A percentile compares a stretch with the other conserved stretches of the same genome.
phyloP scores from a whole-genome alignment of 139 green algal genomes.

The Ostreobium quekettii region DNA sequence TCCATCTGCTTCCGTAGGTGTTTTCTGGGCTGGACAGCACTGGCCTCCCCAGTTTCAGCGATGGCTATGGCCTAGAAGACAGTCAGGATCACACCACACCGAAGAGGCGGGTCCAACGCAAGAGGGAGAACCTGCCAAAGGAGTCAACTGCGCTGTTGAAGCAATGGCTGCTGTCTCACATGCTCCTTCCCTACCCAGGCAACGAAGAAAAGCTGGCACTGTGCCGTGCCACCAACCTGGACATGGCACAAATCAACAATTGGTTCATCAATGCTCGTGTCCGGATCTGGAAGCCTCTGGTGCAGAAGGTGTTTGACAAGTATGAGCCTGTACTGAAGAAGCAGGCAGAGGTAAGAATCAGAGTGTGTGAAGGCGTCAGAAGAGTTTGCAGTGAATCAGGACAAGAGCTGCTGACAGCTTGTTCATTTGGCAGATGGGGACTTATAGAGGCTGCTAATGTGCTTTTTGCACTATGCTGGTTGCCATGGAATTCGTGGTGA shows the following conservation, averaged over 20 bases:
- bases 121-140: constrained; percentile 11
- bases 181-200: constrained; percentile 35
- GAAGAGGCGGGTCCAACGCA: neutral
- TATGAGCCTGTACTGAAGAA: constrained; percentile 20
- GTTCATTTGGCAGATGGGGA: too few species aligned
- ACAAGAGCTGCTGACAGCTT: too few species aligned
- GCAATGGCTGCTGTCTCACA: constrained; percentile 39
- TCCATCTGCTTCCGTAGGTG: too few species aligned
- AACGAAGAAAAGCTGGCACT: constrained; percentile 38
- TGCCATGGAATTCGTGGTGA: too few species aligned
- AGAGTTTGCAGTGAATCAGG: too few species aligned
- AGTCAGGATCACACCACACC: too few species aligned
- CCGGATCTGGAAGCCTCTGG: constrained; percentile 40
- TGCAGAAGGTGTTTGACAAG: constrained; percentile 26
- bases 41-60: too few species aligned
- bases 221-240: constrained; percentile 25
- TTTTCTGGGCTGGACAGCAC: too few species aligned
- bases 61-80: too few species aligned
- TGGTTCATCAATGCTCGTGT: constrained; percentile 52
- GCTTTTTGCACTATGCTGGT: too few species aligned
- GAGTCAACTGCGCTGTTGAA: constrained; percentile 23
- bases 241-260: constrained; percentile 43
- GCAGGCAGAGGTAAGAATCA: constrained; percentile 21
- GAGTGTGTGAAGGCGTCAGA: too few species aligned
- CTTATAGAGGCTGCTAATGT: too few species aligned